These are phyloP conservation scores for Candolleomyces efflorescens DNA, from an alignment of 768 basidiomycete genomes.

Conservation along the genomic window DNA sequence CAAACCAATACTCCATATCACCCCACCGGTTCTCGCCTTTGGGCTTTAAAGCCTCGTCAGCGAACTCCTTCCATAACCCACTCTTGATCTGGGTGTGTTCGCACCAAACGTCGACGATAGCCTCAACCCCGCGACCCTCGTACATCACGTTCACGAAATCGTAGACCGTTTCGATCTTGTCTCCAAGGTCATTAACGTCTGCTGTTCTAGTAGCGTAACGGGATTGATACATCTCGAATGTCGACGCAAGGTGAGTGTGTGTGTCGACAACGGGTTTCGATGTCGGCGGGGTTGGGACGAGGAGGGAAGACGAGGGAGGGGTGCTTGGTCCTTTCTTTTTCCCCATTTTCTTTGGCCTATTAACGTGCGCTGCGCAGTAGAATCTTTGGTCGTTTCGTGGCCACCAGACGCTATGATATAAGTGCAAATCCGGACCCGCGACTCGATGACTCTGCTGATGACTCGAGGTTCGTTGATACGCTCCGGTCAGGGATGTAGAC, in stretches of 20 bases:
- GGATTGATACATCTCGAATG: conserved; percentile 55
- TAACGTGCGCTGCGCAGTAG: no score
- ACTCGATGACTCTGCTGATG: no score
- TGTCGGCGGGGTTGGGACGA: conserved; percentile 34
- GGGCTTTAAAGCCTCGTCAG: conserved; percentile 62
- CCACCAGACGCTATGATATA: no score
- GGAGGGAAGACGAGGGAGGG: conserved; percentile 31
- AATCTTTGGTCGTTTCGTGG: no score
- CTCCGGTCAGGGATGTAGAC: no score
- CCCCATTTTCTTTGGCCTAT: conserved; percentile 24
- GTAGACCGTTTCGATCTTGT: conserved; percentile 48
- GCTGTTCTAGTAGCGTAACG: conserved; percentile 52
- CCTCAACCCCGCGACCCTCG: conserved; percentile 48
- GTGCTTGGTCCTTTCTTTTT: conserved; percentile 36
- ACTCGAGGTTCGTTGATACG: no score
- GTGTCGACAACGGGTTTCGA: conserved; percentile 64
- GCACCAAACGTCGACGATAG: conserved; percentile 87
- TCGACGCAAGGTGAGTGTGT: conserved; percentile 80
- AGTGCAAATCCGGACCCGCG: no score
- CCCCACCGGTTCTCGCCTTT: conserved; percentile 45
- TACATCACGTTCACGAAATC: conserved; percentile 69
- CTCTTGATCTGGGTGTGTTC: conserved; percentile 61
- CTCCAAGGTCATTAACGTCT: not conserved
- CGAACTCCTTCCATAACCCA: conserved; percentile 60
- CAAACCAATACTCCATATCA: conserved; percentile 76